Base-by-base conservation (phyloP, 108 stramenopile genomes). In the Seminavis robusta region DNA sequence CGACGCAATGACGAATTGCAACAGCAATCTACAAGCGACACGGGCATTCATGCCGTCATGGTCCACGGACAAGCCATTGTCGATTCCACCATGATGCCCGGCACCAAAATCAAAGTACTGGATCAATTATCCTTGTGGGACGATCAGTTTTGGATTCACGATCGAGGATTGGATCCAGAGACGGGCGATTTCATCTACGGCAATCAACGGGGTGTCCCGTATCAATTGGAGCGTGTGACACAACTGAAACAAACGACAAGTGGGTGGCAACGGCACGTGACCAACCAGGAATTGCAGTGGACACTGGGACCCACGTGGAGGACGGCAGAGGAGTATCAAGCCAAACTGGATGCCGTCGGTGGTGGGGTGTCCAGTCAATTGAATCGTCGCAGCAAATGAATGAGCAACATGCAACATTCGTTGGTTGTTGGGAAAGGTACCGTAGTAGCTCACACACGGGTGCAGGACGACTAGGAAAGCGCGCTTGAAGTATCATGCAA, bases 71-170 rank as follows among this genome's bases (percentile, higher is more conserved):
- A 80, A 52, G 84, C 79, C 4, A 69, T 88, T 29, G 83, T 92
- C 5, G 77, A 86, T 59, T 76, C 75, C 13, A 74, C 76, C 32
- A 72, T 92, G 59, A 79, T 81, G 41, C 90, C 90, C 9, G 90
- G 90, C 25, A 71, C 69, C 17, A 53, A 76, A 57, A 86, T 92
- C 47, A 65, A 75, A 5, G 83, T 92, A 19, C 54, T 74, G 33
- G 90, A 92, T 70, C 86, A 92, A 61, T 56, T 92, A 17, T 75
- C 72, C 51, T 65, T 92, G 39, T 92, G 85, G 77, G 23, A 69
- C 7, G 61, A 87, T 54, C 70, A 79, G 8, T 81, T 92, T 45
- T 92, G 83, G 79, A 92, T 92, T 30, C 83, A 92, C 44, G 90
- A 92, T 74, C 79, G 90, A 0, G 90, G 90, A 7, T 80, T 70